Evolutionary conservation across 2,329 filamentous ascomycete genomes (phyloP), one percentile per base, ranked within the genome.

Genomic region (Metarhizium guizhouense): DNA sequence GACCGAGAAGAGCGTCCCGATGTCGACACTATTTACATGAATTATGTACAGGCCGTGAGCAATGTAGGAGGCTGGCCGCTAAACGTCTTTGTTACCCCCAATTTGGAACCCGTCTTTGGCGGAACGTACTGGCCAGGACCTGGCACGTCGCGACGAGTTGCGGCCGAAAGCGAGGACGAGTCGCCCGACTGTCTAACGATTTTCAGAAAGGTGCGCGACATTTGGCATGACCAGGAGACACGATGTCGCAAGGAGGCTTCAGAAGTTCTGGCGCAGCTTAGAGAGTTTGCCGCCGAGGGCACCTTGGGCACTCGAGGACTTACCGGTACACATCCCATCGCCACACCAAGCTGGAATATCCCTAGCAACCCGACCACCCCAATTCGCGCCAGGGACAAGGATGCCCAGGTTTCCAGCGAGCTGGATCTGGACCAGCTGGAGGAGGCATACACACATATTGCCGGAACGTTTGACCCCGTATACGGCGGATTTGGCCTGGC

Each of bases 21-120:
- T 67, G 84, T 97, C 60, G 94, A 99, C 67, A 85, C 88, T 59
- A 92, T 97, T 61, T 97, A 97, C 70, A 96, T 96, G 90, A 96
- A 96, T 74, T 99, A 96, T 70, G 87, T 96, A 45, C 91, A 96
- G 69, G 93, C 93, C 1, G 93, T 94, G 11, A 95, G 88, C 57
- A 91, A 88, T 20, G 86, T 83, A 2, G 93, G 91, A 10, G 94
- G 94, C 43, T 97, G 94, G 92, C 94, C 94, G 1, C 74, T 97
- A 58, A 97, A 96, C 66, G 86, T 96, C n/a, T 97, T 99, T 68
- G 80, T 97, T 34, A 99, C 94, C 0, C 91, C 94, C 0, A 86
- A 95, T 62, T 80, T 97, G 30, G 87, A 96, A 66, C 94, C 94
- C 0, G 88, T 99, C 10, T 97, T 96, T 71, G 94, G 94, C 42